A percentile compares a stretch with the other conserved stretches of the same genome.
phyloP scores from a whole-genome alignment of 2,329 filamentous ascomycete species.

The Aspergillus novoparasiticus region DNA sequence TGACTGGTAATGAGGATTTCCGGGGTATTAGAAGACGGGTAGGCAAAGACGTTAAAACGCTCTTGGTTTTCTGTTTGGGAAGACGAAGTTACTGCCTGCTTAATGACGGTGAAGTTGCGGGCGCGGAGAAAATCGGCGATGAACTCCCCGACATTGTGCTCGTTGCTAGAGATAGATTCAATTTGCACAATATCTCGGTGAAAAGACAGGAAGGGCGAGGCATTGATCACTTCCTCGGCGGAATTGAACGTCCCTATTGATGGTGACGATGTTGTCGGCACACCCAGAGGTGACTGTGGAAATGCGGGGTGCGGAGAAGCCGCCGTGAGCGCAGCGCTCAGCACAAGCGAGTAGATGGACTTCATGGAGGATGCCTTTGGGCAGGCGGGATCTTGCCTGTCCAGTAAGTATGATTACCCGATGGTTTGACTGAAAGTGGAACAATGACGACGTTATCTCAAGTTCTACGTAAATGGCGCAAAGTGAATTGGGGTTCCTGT shows the following conservation, averaged over 20 bases:
- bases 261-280: neutral
- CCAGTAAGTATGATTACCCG: neutral
- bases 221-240: slow-evolving; percentile 41
- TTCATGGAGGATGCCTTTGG: slow-evolving; percentile 10
- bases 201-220: slow-evolving; percentile 64
- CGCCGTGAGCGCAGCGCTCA: slow-evolving; percentile 20
- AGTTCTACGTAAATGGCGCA: neutral
- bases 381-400: neutral
- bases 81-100: slow-evolving; percentile 46
- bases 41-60: slow-evolving; percentile 79
- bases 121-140: slow-evolving; percentile 66
- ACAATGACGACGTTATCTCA: neutral
- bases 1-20: slow-evolving; percentile 64
- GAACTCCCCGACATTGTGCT: slow-evolving; percentile 68
- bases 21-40: slow-evolving; percentile 30
- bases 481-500: neutral
- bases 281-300: slow-evolving; percentile 19
- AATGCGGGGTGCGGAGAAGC: slow-evolving; percentile 35
- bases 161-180: slow-evolving; percentile 70
- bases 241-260: slow-evolving; percentile 7
- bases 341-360: slow-evolving; percentile 18
- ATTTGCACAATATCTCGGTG: slow-evolving; percentile 76
- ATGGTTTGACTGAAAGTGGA: neutral
- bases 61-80: slow-evolving; percentile 27
- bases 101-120: slow-evolving; percentile 64